Conservation (phyloP, 2,329 filamentous ascomycete species). For the Diaporthe destruens region DNA sequence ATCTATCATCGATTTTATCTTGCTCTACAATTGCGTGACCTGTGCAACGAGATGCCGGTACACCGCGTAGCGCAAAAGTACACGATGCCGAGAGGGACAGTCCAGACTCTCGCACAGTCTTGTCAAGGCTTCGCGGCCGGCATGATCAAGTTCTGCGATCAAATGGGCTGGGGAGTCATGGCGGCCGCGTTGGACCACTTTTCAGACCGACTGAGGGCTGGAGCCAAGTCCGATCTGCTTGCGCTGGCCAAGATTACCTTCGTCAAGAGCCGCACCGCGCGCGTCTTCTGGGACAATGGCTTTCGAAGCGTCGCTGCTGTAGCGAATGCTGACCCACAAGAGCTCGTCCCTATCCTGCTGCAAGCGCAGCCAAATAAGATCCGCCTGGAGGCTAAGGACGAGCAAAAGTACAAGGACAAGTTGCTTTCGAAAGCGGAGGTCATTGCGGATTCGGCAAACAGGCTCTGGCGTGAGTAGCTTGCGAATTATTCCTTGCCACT, state of each 20-base stretch:
- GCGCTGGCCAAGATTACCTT: conserved; percentile 79
- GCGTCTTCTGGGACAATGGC: conserved; percentile 82
- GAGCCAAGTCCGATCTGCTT: conserved; percentile 77
- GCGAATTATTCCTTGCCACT: not conserved
- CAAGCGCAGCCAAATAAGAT: conserved; percentile 78
- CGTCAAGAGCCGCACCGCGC: conserved; percentile 81
- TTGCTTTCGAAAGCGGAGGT: conserved; percentile 74
- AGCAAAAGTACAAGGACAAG: conserved; percentile 73
- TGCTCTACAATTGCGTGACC: conserved; percentile 80
- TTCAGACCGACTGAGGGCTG: conserved; percentile 78
- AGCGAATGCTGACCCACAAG: conserved; percentile 76
- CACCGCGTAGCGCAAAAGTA: conserved; percentile 79
- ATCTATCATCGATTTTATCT: conserved; percentile 81
- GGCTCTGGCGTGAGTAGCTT: conserved; percentile 71
- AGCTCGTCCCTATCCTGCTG: conserved; percentile 78
- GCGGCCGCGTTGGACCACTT: conserved; percentile 81
- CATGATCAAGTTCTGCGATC: conserved; percentile 83
- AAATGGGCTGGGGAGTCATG: conserved; percentile 82
- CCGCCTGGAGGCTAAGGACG: conserved; percentile 67
- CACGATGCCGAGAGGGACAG: conserved; percentile 74
- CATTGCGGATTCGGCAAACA: conserved; percentile 77
- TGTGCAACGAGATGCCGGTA: conserved; percentile 82
- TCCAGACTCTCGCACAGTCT: conserved; percentile 79
- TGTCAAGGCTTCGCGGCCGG: conserved; percentile 84
- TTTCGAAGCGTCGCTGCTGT: conserved; percentile 76